phyloP scores from a whole-genome alignment of 1,284 basidiomycete genomes.

The Ganoderma multipileum region DNA sequence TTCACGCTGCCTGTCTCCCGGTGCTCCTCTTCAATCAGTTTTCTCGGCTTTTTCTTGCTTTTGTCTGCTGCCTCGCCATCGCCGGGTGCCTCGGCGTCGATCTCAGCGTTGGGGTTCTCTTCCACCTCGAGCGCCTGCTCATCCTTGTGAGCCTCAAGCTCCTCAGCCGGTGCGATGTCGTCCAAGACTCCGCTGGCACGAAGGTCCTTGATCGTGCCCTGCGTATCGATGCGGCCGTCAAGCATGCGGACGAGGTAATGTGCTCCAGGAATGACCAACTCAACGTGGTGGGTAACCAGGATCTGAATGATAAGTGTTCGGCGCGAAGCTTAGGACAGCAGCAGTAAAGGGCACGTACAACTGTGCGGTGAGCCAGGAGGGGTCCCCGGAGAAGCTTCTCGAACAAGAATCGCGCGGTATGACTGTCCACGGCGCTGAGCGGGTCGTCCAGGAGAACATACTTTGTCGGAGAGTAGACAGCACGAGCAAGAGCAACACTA shows the following conservation, averaged over 20 bases:
- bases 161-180: constrained; percentile 56
- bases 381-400: constrained; percentile 70
- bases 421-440: constrained; percentile 76
- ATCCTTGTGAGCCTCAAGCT: constrained; percentile 41
- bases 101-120: constrained; percentile 39
- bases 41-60: constrained; percentile 61
- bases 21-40: constrained; percentile 74
- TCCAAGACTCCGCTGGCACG: constrained; percentile 63
- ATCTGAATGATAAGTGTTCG: constrained; percentile 44
- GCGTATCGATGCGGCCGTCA: constrained; percentile 74
- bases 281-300: constrained; percentile 79
- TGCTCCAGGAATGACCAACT: constrained; percentile 73
- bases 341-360: constrained; percentile 50
- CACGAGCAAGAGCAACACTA: constrained; percentile 74
- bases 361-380: constrained; percentile 69
- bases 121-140: constrained; percentile 43
- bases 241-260: constrained; percentile 77
- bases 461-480: constrained; percentile 70
- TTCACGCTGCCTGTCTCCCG: constrained; percentile 80
- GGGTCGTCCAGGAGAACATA: constrained; percentile 78
- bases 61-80: constrained; percentile 35
- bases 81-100: constrained; percentile 37
- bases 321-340: neutral
- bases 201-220: constrained; percentile 69
- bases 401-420: constrained; percentile 74